Evolutionary conservation across 2,329 filamentous ascomycete genomes (phyloP), one percentile per base, ranked within the genome.

Genomic region (Penicillium fuscoglaucum): DNA sequence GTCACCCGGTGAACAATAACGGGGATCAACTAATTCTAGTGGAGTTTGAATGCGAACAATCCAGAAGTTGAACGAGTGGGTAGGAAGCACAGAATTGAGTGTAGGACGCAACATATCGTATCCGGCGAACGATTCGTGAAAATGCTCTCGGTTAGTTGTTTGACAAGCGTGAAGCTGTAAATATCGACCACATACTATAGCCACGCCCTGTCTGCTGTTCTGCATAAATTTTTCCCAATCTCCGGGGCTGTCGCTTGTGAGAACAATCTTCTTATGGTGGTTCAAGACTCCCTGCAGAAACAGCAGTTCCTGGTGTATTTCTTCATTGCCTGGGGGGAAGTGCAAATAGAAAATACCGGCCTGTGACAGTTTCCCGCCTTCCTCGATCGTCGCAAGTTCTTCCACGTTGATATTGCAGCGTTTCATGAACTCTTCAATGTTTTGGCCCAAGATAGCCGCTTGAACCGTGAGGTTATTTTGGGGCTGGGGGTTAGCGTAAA

Each of bases 141-240:
- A 74, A 76, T 73, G 21, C 24, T 24, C n/a, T 29, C 19, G 41
- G 10, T 63, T 26, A 61, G 61, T 35, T 19, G 37, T 31, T 24
- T 39, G 24, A 29, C 15, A 29, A 26, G 12, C 31, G 10, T 13
- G 15, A 33, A 15, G 8, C 1, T 13, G 24, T n/a, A 5, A 10
- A n/a, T 12, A 28, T 37, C 13, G n/a, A 29, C 24, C n/a, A 67
- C 72, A 58, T 68, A 78, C 75, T 61, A 78, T 57, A n/a, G 72
- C 65, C 47, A 74, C 70, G 6, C 73, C 72, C 2, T 46, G 51
- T 15, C 57, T 62, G 45, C 61, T 63, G 15, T 68, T 67, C 12
- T 63, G 61, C 8, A 66, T 55, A 58, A 78, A 78, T 46, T 65
- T 71, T 19, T 66, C 66, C 76, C 76, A 78, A 52, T 74, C 74